Conservation (phyloP, 441 rosid genomes). For the Pelargonium australe region DNA sequence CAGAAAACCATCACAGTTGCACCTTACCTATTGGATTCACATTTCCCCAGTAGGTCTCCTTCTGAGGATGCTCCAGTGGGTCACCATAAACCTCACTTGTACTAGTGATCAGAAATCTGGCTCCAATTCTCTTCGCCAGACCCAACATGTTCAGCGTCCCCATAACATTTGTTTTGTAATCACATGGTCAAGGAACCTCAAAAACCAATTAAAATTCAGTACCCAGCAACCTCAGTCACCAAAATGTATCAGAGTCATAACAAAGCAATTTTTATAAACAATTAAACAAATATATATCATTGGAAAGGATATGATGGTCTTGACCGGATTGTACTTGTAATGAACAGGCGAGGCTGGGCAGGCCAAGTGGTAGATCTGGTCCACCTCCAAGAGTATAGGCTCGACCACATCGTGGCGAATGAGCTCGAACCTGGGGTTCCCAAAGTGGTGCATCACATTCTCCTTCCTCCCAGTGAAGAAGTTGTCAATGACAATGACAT, state of each 20-base stretch:
- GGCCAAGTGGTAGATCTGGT: slow-evolving; percentile 74
- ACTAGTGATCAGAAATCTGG: slow-evolving; percentile 86
- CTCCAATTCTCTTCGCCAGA: slow-evolving; percentile 94
- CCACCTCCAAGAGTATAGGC: slow-evolving; percentile 65
- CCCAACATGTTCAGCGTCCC: slow-evolving; percentile 97
- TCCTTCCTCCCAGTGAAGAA: slow-evolving; percentile 93
- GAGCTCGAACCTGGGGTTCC: slow-evolving; percentile 77
- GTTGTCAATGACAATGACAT: slow-evolving; percentile 85
- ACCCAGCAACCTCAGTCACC: not conserved
- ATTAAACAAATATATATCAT: not conserved
- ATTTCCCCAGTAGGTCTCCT: slow-evolving; percentile 93
- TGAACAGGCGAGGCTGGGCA: slow-evolving; percentile 88
- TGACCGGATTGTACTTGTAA: slow-evolving; percentile 86
- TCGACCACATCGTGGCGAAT: slow-evolving; percentile 70
- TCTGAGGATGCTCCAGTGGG: slow-evolving; percentile 97
- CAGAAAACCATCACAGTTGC: not conserved
- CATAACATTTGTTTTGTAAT: slow-evolving; percentile 94
- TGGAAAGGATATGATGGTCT: slow-evolving; percentile 84
- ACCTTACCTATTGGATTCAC: slow-evolving; percentile 82
- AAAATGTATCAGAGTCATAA: too few species aligned
- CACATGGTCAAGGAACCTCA: slow-evolving; percentile 41
- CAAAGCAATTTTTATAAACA: not conserved
- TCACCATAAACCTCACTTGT: slow-evolving; percentile 98
- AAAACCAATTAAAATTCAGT: not conserved
- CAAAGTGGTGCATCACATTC: slow-evolving; percentile 64